Evolutionary conservation across 306 rosid species (phyloP), one percentile per base, ranked within the genome.

Genomic region (Vicia faba): DNA sequence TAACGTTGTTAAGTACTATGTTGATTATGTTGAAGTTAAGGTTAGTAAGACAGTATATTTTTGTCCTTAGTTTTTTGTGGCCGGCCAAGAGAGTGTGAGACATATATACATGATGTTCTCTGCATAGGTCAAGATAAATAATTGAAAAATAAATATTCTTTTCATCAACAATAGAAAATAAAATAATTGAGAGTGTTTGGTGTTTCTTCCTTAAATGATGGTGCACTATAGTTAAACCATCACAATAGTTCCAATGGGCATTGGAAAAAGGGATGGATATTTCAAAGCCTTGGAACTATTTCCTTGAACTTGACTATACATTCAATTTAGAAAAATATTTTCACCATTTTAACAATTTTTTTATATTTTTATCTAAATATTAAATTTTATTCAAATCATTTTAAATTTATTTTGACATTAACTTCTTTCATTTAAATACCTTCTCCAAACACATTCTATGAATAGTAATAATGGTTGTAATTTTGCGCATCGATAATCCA

Each of bases 1-100:
- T 29, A 39, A 39, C 87, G 64, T 85, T 53, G 87, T 41, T 71
- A 48, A 68, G 58, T 62, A 35, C 66, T 62, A 40, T 73, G 81
- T 68, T 61, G 71, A 40, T 13, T 48, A n/a, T 5, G 20, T 31
- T 11, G 13, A 18, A n/a, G 59, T 57, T 45, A 48, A 71, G 65
- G 38, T 5, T n/a, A 13, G 35, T 11, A 36, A 54, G 48, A 65
- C 46, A 41, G 31, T 35, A 60, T 12, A 23, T 12, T 18, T 15
- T 62, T 35, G 69, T 40, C 11, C 25, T 38, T 41, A 60, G 20
- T 12, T 9, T 60, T 29, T 61, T 69, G 66, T 71, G 43, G 85
- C 88, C 80, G 84, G 78, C 83, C 35, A 48, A 66, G 59, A 29
- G 26, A 18, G 16, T 19, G 53, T 44, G 26, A 51, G 41, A 61